Evolutionary conservation across 805 yeast species (phyloP).

Genomic region (Brettanomyces sp.): DNA sequence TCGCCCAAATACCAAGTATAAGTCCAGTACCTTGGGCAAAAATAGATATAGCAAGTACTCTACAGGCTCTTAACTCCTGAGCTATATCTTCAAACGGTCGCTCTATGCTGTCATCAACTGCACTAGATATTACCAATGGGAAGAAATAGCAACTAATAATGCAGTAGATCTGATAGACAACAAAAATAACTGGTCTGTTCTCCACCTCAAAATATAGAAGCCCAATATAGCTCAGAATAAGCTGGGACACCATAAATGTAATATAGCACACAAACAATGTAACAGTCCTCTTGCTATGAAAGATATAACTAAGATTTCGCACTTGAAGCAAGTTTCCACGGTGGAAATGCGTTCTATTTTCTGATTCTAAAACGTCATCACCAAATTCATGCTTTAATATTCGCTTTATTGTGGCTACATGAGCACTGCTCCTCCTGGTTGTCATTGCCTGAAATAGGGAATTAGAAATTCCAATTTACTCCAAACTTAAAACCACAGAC

Average conservation of each 20-base stretch:
- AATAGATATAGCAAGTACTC: constrained; percentile 11
- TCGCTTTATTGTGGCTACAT: constrained; percentile 5
- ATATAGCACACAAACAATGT: constrained; percentile 13
- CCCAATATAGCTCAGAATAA: constrained; percentile 19
- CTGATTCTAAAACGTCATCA: neutral
- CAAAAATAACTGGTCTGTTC: constrained; percentile 15
- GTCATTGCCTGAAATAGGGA: constrained; percentile 2
- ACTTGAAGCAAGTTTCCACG: constrained; percentile 7
- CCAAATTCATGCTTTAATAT: constrained; percentile 7
- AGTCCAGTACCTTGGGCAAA: constrained; percentile 13
- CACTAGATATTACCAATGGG: constrained; percentile 16
- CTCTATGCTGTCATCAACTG: constrained; percentile 16
- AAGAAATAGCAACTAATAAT: constrained; percentile 18
- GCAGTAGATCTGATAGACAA: constrained; percentile 16
- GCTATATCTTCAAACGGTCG: constrained; percentile 17
- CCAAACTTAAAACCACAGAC: too few relatives aligned
- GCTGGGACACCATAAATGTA: constrained; percentile 17
- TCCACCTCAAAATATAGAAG: constrained; percentile 19
- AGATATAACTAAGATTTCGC: constrained; percentile 19
- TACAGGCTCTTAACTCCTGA: constrained; percentile 16
- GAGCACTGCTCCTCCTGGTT: constrained; percentile 2
- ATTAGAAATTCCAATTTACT: too few relatives aligned
- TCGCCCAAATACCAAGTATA: constrained; percentile 15
- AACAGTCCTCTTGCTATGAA: constrained; percentile 13
- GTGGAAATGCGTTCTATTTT: neutral